Evolutionary conservation across 2,329 filamentous ascomycete species (phyloP), one percentile per base, ranked within the genome.

Genomic region (Diaporthe australafricana): DNA sequence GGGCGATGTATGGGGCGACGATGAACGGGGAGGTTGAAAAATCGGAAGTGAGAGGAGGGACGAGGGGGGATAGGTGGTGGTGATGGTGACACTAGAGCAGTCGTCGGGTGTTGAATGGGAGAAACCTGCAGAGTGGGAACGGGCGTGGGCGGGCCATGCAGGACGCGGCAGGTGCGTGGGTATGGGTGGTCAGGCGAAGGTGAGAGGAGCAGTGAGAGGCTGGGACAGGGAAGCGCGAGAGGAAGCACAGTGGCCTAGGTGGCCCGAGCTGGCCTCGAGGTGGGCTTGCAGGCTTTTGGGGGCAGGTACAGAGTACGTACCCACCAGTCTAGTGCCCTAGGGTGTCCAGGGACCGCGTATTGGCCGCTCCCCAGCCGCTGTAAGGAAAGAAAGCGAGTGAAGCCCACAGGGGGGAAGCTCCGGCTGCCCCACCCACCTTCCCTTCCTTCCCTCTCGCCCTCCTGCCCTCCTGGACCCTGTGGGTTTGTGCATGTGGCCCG

Each of bases 101-200:
- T 47, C 57, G 57, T 32, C 57, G 57, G 57, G 57, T 62, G 56
- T 30, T 47, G 56, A 62, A 40, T 62, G 57, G 57, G 47, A 42
- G 42, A 63, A 63, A 63, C 60, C 57, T 63, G 60, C 60, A 63
- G 56, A 32, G 56, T 62, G 56, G 56, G 56, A 62, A 45, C 27
- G 56, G 56, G 56, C 38, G 38, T 42, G 22, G 38, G 17, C 50
- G 50, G 50, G 50, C 50, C 50, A 32, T 53, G 50, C 50, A 53
- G 50, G 50, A 53, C 52, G 30, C 52, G 52, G 52, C 52, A 47
- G 42, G 42, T 63, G 57, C 27, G 42, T 35, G 45, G 38, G 38
- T 40, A 11, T 40, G 38, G 38, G 38, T 40, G 38, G 38, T 40
- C 38, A 40, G 38, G 38, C 9, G 6, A 11, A 40, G 38, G 57